Conservation (phyloP, 768 basidiomycete species). For the Suillus cothurnatus region DNA sequence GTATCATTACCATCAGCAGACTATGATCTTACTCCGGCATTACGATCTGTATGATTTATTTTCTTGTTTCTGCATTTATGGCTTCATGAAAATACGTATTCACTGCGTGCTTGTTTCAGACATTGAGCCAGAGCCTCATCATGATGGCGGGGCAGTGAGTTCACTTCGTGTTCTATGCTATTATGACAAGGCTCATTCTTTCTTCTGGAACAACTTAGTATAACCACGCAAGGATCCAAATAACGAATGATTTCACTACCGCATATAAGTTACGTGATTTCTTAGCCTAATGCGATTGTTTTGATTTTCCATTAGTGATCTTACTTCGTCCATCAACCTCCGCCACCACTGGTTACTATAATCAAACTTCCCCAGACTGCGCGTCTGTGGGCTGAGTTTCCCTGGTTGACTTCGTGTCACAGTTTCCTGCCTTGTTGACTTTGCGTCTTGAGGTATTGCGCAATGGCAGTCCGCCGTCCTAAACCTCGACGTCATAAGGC, state of each 20-base stretch:
- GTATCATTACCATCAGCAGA: not conserved
- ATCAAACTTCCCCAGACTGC: not conserved
- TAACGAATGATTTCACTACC: not conserved
- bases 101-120: not conserved
- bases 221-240: not conserved
- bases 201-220: not conserved
- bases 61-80: not conserved
- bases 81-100: not conserved
- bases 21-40: not conserved
- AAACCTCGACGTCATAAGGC: not conserved
- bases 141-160: not conserved
- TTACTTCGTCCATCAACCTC: not conserved
- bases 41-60: not conserved
- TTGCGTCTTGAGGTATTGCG: not conserved
- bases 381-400: not conserved
- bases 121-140: not conserved
- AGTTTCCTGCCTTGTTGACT: no score
- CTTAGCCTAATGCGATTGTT: not conserved
- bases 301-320: not conserved
- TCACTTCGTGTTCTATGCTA: not conserved
- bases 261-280: not conserved
- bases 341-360: not conserved
- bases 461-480: not conserved
- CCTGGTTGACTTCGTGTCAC: not conserved
- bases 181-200: not conserved